phyloP scores from a whole-genome alignment of 2,329 filamentous ascomycete species.

The Colletotrichum sp. region DNA sequence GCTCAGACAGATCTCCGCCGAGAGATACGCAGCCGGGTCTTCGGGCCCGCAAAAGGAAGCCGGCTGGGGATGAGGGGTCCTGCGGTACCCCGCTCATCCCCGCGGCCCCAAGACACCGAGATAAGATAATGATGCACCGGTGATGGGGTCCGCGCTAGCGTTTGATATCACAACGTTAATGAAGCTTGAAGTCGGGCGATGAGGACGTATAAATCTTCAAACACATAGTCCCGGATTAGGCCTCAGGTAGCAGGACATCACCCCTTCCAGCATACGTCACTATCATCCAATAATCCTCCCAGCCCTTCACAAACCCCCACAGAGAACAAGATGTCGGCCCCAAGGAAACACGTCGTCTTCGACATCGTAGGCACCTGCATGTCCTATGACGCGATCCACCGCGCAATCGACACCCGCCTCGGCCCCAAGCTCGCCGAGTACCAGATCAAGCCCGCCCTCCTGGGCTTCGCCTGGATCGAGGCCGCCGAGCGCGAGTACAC shows the following conservation, averaged over 20 bases:
- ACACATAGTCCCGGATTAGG: neutral
- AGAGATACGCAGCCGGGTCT: neutral
- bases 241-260: neutral
- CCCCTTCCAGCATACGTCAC: neutral
- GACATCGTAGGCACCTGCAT: conserved; percentile 59
- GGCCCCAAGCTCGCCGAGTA: conserved; percentile 43
- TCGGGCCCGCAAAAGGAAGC: neutral
- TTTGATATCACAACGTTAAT: neutral
- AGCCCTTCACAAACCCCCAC: neutral
- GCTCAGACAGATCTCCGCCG: neutral
- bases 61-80: neutral
- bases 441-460: conserved; percentile 43
- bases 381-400: conserved; percentile 48
- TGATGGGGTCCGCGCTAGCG: neutral
- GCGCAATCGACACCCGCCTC: conserved; percentile 43
- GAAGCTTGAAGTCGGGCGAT: neutral
- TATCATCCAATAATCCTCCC: neutral
- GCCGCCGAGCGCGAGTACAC: conserved; percentile 54
- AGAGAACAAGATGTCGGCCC: neutral
- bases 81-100: neutral
- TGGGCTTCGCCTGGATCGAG: conserved; percentile 53
- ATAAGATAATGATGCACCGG: neutral
- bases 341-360: conserved; percentile 50
- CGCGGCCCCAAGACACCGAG: neutral
- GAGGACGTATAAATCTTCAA: neutral